Evolutionary conservation across 306 rosid genomes (phyloP).

Genomic region (Ceratonia siliqua): DNA sequence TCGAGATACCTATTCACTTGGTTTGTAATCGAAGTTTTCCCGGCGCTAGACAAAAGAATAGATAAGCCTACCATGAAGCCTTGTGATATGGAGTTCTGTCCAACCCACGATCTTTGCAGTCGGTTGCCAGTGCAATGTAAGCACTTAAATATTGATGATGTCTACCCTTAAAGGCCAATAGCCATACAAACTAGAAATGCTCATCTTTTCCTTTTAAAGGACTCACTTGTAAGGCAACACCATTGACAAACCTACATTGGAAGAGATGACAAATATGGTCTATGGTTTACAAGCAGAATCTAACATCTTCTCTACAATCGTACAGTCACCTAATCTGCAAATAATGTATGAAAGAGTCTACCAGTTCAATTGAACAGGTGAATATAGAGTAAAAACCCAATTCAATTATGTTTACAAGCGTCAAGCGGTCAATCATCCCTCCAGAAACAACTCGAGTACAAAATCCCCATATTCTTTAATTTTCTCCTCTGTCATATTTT

Average conservation of each 20-base stretch:
- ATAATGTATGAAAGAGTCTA: neutral
- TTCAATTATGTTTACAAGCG: too few species aligned
- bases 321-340: neutral
- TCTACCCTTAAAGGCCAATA: neutral
- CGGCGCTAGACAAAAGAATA: neutral
- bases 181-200: too few species aligned
- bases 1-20: neutral
- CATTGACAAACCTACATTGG: neutral
- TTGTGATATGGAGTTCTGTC: neutral
- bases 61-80: neutral
- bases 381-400: neutral
- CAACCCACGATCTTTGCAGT: neutral
- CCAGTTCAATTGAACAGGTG: neutral
- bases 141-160: neutral
- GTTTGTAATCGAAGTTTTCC: neutral
- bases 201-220: neutral
- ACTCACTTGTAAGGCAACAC: neutral
- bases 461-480: too few species aligned
- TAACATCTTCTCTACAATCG: neutral
- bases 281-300: neutral
- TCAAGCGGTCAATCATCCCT: too few species aligned
- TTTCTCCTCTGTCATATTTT: too few species aligned
- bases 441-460: too few species aligned
- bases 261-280: neutral
- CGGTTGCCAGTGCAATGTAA: too few species aligned